These are phyloP conservation scores for Ogataea chonburiensis DNA, from an alignment of 805 yeast genomes.

Conservation along the genomic window DNA sequence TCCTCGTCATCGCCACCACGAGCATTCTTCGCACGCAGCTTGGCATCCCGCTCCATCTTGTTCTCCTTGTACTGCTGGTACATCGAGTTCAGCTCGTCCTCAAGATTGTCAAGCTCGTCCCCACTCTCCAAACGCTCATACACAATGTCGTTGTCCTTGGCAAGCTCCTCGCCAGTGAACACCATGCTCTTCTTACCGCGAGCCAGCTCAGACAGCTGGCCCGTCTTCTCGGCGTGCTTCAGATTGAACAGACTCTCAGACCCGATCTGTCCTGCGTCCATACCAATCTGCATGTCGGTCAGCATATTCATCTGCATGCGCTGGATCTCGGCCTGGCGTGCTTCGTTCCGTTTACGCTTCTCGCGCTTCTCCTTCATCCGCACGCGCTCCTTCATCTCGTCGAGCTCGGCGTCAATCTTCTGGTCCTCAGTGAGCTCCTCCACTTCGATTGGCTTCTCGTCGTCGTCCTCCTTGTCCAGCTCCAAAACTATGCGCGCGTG, in stretches of 20 bases:
- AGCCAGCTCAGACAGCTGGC: constrained; percentile 68
- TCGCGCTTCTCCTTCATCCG: constrained; percentile 71
- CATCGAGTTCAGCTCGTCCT: constrained; percentile 80
- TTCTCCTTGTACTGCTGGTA: constrained; percentile 67
- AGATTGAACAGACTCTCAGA: constrained; percentile 79
- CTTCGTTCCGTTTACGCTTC: constrained; percentile 77
- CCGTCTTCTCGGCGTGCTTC: constrained; percentile 84
- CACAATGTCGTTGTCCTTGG: constrained; percentile 55
- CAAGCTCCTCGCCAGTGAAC: constrained; percentile 54
- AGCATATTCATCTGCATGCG: constrained; percentile 97
- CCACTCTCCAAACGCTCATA: constrained; percentile 43
- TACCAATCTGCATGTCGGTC: constrained; percentile 88
- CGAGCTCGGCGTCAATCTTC: constrained; percentile 81
- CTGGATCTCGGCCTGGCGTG: constrained; percentile 79
- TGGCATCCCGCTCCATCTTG: constrained; percentile 67
- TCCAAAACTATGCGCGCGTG: constrained; percentile 78
- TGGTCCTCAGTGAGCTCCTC: constrained; percentile 84
- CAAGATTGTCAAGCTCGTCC: constrained; percentile 67
- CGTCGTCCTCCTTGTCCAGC: constrained; percentile 53
- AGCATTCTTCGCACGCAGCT: constrained; percentile 62
- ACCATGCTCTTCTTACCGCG: constrained; percentile 72
- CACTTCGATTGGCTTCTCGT: constrained; percentile 46
- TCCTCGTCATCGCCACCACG: constrained; percentile 77
- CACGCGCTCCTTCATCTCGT: constrained; percentile 68
- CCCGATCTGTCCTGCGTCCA: constrained; percentile 84